Base-by-base conservation (phyloP, 306 rosid genomes). In the Calophaca sinica region DNA sequence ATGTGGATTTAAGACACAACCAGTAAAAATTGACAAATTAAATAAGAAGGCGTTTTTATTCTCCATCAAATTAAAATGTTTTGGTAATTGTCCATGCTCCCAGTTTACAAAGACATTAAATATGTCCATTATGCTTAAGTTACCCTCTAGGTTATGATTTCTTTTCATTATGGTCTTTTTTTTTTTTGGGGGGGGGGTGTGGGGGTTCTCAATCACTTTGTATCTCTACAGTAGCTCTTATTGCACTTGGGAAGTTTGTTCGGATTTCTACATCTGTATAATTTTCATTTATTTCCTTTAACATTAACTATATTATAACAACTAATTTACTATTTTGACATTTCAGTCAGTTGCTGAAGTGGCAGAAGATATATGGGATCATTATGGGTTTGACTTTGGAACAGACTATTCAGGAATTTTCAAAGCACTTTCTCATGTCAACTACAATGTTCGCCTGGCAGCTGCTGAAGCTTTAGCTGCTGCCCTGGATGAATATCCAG, bases 281-380 rank as follows among this genome's bases (percentile, higher is more conserved):
- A 33, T 75, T 9, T 76, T 66, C 71, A 38, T 45, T 67, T 32
- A 9, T 38, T 53, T 35, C 73, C 31, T 48, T 42, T 41, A 55
- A 39, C 41, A 61, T 49, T 39, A 48, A 13, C 60, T 69, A 14
- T 33, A 48, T 62, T 57, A 28, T 41, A 44, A 53, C 31, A 13
- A 8, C 68, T 76, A 36, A 64, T 72, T 64, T 60, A 57, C 35
- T 12, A 31, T 71, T 68, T 52, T 41, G 29, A 28, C 14, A 42
- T 78, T 78, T 62, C 96, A 94, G 99, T 85, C 88, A 32, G 93
- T 92, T 79, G 99, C 99, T 72, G 93, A 89, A 86, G 87, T 83
- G 10, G 96, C 99, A 36, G 99, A 94, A 79, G 97, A 87, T 80
- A 78, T 94, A 68, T 94, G 97, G 99, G 99, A 94, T 85, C 97